Evolutionary conservation across 2,329 filamentous ascomycete species (phyloP), one percentile per base, ranked within the genome.

Genomic region (Zalaria obscura): DNA sequence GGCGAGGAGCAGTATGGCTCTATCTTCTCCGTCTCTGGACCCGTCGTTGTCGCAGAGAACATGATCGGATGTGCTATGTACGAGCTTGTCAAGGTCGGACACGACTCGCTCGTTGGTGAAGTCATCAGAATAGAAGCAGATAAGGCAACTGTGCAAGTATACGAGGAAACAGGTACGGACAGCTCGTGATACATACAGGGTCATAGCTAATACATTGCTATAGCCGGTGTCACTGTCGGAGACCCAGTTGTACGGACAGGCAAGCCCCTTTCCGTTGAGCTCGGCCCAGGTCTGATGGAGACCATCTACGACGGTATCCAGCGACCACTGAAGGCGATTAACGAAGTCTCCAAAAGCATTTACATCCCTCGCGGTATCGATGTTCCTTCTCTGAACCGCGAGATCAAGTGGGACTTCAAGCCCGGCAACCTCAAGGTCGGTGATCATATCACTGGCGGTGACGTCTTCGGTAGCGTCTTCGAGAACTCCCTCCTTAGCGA

Each of bases 11-110:
- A 75, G 52, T 66, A 73, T 69, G 79, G 73, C 70, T 66, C 69
- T 47, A 75, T 85, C 66, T 84, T 78, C 68, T 84, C 80, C 48
- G 69, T 85, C 54, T 83, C 80, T 40, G 74, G 70, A 52, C 91
- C 91, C 59, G 91, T 98, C 72, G 81, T 98, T 56, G 76, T 98
- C 54, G 91, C 89, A 61, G 89, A 96, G 71, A 80, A 95, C 67
- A 94, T 98, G 88, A 86, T 89, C 60, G 91, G 91, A 64, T 91
- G 91, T 75, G 88, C 91, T 65, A 98, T 98, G 91, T 95, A 96
- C 78, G 91, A 98, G 70, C 74, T 98, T 70, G 87, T 93, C 63
- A 83, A 76, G 69, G 89, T 98, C 55, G 88, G 91, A 55, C 78
- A 94, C 60, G 86, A 94, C 59, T 77, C 82, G 60, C 78, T 98